Conservation (phyloP, 148 eudicot species). For the Hydrangea macrophylla region DNA sequence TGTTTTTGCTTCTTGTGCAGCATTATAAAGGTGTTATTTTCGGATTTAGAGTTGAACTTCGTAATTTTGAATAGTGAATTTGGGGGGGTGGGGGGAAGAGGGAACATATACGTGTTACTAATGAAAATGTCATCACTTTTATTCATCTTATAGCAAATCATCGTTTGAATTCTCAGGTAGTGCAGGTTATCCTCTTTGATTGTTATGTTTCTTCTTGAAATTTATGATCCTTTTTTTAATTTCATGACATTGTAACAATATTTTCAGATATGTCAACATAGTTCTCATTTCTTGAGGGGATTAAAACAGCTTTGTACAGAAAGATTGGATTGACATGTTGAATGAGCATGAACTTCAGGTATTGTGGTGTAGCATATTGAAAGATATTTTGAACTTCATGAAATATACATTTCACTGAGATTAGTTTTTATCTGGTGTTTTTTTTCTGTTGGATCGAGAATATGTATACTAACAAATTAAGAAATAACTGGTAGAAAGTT, state of each 20-base stretch:
- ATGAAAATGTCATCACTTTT: conserved; percentile 82
- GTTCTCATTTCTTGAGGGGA: conserved; percentile 78
- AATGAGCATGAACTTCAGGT: conserved; percentile 99
- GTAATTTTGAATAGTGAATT: conserved; percentile 90
- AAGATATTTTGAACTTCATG: background rate
- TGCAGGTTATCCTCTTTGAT: background rate
- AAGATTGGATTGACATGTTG: conserved; percentile 98
- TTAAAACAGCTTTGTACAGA: conserved; percentile 86
- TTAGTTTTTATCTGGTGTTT: too few relatives aligned
- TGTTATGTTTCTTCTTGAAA: conserved; percentile 1
- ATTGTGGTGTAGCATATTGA: too few relatives aligned
- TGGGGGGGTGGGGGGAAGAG: conserved; percentile 92
- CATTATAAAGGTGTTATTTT: conserved; percentile 74
- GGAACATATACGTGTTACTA: conserved; percentile 73
- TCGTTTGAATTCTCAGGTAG: conserved; percentile 90
- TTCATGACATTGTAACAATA: conserved; percentile 4
- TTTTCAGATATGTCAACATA: conserved; percentile 91
- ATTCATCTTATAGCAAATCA: conserved; percentile 88
- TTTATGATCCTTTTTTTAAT: background rate
- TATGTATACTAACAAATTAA: too few relatives aligned
- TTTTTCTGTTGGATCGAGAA: background rate
- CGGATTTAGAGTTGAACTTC: conserved; percentile 81
- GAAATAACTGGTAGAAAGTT: background rate
- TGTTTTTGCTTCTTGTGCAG: conserved; percentile 34
- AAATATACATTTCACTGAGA: background rate